A percentile compares a stretch with the other conserved stretches of the same genome.
Evolutionary conservation across 2,329 filamentous ascomycete species (phyloP).

Genomic region (Aspergillus aculeatinus): DNA sequence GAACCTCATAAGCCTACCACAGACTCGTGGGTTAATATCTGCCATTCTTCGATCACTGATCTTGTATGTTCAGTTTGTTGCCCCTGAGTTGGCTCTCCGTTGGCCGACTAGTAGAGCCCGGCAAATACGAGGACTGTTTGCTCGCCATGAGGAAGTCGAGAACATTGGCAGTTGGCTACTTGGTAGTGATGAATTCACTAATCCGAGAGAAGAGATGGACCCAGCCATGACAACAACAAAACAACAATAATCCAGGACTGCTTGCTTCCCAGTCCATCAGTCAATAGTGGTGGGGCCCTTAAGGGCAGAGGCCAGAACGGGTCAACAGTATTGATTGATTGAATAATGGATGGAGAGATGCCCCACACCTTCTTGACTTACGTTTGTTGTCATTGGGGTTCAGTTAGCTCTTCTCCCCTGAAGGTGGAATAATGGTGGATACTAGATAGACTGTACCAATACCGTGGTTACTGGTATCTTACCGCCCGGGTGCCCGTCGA

Average conservation of each 20-base stretch:
- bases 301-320: neutral
- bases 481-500: neutral
- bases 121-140: neutral
- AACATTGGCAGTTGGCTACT: neutral
- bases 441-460: neutral
- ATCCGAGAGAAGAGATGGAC: constrained; percentile 2
- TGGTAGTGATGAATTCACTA: constrained; percentile 1
- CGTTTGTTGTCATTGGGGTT: neutral
- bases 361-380: neutral
- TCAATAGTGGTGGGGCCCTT: neutral
- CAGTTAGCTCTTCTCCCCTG: neutral
- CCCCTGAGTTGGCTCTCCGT: neutral
- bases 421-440: neutral
- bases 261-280: neutral
- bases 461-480: neutral
- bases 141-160: neutral
- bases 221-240: neutral
- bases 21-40: neutral
- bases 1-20: no score
- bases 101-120: neutral
- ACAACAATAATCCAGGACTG: neutral
- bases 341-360: neutral
- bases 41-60: neutral
- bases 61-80: neutral
- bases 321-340: neutral